Evolutionary conservation across 2,329 filamentous ascomycete genomes (phyloP).

Genomic region (Aureobasidium lini): DNA sequence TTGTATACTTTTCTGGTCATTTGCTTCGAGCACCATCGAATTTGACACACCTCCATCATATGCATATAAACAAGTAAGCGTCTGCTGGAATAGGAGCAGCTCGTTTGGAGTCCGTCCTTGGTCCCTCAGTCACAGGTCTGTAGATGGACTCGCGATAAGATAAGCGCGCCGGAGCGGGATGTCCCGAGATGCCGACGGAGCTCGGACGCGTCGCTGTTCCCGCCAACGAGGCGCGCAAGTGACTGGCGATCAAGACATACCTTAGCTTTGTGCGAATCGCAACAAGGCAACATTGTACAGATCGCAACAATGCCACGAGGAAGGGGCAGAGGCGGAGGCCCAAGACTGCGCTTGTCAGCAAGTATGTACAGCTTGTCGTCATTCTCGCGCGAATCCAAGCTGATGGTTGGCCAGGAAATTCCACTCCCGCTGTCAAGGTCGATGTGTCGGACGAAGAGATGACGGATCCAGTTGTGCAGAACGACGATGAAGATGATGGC

Average conservation of each 20-base stretch:
- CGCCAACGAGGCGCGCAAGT: no score
- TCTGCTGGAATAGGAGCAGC: no score
- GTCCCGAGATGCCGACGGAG: not conserved
- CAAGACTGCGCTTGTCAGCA: conserved; percentile 11
- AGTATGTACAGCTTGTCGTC: not conserved
- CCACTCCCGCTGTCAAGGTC: conserved; percentile 19
- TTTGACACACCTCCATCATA: no score
- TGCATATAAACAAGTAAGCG: no score
- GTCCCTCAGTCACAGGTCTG: no score
- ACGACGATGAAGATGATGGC: conserved; percentile 43
- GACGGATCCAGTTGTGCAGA: conserved; percentile 6
- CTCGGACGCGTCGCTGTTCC: not conserved
- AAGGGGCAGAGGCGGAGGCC: conserved; percentile 6
- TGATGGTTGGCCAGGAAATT: conserved; percentile 18
- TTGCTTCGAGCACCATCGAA: no score
- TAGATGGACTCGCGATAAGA: not conserved
- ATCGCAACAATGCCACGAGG: conserved; percentile 7
- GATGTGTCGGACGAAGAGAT: conserved; percentile 27
- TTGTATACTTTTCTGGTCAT: no score
- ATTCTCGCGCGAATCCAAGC: not conserved
- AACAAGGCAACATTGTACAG: not conserved
- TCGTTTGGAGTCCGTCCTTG: no score
- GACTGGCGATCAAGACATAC: not conserved
- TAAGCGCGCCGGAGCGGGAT: not conserved
- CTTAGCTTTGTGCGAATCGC: not conserved